phyloP scores from a whole-genome alignment of 192 early-diverging fungal genomes.

The Rhizophlyctis rosea region DNA sequence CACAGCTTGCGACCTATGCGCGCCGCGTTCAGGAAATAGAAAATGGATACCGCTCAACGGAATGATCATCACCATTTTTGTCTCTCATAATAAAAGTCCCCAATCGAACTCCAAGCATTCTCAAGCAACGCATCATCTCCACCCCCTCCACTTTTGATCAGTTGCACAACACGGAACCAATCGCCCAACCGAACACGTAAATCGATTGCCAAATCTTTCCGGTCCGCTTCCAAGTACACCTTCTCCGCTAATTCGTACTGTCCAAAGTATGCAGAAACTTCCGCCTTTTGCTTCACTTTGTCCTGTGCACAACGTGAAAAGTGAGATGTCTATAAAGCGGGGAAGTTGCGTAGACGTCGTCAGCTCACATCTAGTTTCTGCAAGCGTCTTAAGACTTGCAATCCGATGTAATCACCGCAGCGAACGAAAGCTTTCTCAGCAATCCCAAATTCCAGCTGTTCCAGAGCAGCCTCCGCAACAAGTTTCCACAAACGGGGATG shows the following conservation, averaged over 20 bases:
- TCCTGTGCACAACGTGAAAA: too few species aligned
- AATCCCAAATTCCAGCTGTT: slow-evolving; percentile 41
- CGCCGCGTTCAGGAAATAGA: not conserved
- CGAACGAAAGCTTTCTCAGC: slow-evolving; percentile 50
- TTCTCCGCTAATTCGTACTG: slow-evolving; percentile 50
- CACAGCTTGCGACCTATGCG: slow-evolving; percentile 51
- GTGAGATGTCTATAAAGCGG: too few species aligned
- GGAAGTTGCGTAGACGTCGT: not conserved
- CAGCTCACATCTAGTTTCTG: slow-evolving; percentile 45
- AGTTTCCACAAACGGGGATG: slow-evolving; percentile 55
- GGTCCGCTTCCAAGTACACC: slow-evolving; percentile 55
- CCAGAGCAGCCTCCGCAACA: slow-evolving; percentile 48
- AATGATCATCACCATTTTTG: slow-evolving; percentile 38
- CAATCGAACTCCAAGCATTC: slow-evolving; percentile 53
- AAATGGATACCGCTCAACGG: slow-evolving; percentile 13
- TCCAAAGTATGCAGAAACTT: slow-evolving; percentile 48
- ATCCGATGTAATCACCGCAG: slow-evolving; percentile 46
- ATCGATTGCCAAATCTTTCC: slow-evolving; percentile 57
- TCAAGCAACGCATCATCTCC: slow-evolving; percentile 55
- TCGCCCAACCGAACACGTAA: slow-evolving; percentile 52
- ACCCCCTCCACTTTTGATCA: slow-evolving; percentile 53
- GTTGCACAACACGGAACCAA: slow-evolving; percentile 58
- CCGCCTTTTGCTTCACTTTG: slow-evolving; percentile 48
- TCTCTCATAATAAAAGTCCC: slow-evolving; percentile 53
- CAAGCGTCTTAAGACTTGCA: slow-evolving; percentile 52